phyloP scores from a whole-genome alignment of 2,329 filamentous ascomycete species.

The Botrytis paeoniae region DNA sequence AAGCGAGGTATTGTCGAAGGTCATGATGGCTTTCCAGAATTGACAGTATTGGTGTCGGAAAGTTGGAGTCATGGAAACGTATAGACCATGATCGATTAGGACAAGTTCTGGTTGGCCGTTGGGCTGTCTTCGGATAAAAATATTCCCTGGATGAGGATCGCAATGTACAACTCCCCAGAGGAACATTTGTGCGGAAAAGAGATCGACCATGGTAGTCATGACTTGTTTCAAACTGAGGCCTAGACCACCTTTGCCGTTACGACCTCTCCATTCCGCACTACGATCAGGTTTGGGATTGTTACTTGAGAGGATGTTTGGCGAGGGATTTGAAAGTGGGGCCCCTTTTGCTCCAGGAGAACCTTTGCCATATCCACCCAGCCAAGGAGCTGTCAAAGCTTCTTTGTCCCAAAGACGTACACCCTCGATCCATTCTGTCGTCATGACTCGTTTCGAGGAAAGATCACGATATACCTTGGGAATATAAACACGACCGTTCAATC shows the following conservation, averaged over 20 bases:
- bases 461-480: constrained; percentile 82
- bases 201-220: constrained; percentile 94
- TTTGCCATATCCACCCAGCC: constrained; percentile 72
- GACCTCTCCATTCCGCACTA: constrained; percentile 71
- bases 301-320: constrained; percentile 41
- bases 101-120: constrained; percentile 85
- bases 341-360: constrained; percentile 78
- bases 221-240: constrained; percentile 80
- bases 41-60: constrained; percentile 83
- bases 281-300: constrained; percentile 75
- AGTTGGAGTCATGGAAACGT: constrained; percentile 80
- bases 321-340: constrained; percentile 47
- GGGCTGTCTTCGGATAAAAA: constrained; percentile 85
- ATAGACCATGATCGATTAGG: constrained; percentile 94
- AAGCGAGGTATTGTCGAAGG: constrained; percentile 85
- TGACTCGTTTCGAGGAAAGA: constrained; percentile 75
- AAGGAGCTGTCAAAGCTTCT: constrained; percentile 69
- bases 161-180: constrained; percentile 95
- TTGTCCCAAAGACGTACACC: constrained; percentile 92
- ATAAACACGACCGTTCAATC: constrained; percentile 77
- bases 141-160: constrained; percentile 95
- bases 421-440: constrained; percentile 98
- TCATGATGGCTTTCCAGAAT: constrained; percentile 93
- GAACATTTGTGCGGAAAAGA: constrained; percentile 98
- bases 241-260: constrained; percentile 70